A percentile compares a stretch with the other conserved stretches of the same genome.
Conservation (phyloP, 2,329 filamentous ascomycete genomes). For the Monilinia aucupariae region DNA sequence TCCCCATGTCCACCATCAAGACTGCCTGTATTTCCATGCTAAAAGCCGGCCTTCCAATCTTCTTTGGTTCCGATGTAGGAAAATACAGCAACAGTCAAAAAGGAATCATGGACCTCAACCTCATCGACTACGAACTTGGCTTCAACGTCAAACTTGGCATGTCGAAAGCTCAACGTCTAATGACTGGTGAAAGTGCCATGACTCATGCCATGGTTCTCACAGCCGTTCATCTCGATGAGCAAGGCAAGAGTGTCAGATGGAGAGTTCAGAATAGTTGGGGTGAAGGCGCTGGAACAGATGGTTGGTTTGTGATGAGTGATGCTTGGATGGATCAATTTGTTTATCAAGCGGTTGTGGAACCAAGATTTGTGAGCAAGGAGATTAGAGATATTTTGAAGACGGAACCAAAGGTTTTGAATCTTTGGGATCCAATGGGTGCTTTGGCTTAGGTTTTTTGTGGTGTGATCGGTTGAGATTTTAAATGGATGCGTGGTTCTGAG, state of each 20-base stretch:
- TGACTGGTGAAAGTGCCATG: conserved; percentile 73
- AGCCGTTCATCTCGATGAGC: conserved; percentile 68
- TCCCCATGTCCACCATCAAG: conserved; percentile 68
- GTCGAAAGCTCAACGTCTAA: conserved; percentile 69
- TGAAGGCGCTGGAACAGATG: conserved; percentile 61
- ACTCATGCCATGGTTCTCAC: conserved; percentile 92
- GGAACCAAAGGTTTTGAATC: conserved; percentile 63
- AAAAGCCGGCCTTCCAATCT: conserved; percentile 70
- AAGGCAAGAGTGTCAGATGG: conserved; percentile 68
- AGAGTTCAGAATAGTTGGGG: conserved; percentile 87
- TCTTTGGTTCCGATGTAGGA: conserved; percentile 85
- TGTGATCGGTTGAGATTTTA: not conserved
- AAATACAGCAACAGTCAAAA: conserved; percentile 64
- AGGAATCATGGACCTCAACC: conserved; percentile 74
- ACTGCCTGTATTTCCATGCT: conserved; percentile 70
- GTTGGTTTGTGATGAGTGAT: conserved; percentile 88
- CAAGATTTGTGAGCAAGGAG: conserved; percentile 58
- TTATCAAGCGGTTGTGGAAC: conserved; percentile 81
- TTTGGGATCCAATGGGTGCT: conserved; percentile 78
- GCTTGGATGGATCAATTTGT: conserved; percentile 74
- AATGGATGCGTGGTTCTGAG: no score
- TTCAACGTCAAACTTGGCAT: conserved; percentile 71
- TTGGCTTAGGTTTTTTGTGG: conserved; percentile 46
- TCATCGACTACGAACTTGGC: conserved; percentile 78
- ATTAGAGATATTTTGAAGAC: conserved; percentile 65